Evolutionary conservation across 331 rosid species (phyloP).

Genomic region (Saraca asoca): DNA sequence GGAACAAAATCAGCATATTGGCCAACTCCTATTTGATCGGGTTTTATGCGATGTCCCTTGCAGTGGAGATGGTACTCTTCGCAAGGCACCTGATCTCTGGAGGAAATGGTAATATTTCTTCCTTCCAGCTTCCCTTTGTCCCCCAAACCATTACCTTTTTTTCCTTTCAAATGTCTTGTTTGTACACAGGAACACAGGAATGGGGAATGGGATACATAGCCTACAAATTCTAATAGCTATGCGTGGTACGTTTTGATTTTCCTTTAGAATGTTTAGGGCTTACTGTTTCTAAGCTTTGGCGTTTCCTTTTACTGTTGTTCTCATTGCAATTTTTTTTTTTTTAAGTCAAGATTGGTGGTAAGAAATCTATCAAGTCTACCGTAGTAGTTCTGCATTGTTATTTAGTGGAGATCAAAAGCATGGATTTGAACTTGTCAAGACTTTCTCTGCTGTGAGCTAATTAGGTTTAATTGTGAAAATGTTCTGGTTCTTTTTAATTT

Average conservation of each 20-base stretch:
- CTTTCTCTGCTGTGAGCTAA: conserved; percentile 17
- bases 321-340: no score
- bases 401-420: conserved; percentile 2
- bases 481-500: neutral
- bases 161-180: neutral
- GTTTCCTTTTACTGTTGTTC: no score
- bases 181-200: conserved; percentile 66
- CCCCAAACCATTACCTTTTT: neutral
- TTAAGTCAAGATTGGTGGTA: neutral
- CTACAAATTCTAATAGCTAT: conserved; percentile 84
- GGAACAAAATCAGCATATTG: conserved; percentile 42
- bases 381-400: conserved; percentile 18
- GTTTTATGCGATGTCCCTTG: conserved; percentile 98
- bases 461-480: conserved; percentile 15
- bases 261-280: conserved; percentile 4
- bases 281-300: conserved; percentile 13
- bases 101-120: conserved; percentile 78
- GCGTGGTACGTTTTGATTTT: conserved; percentile 60
- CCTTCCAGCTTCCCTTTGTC: conserved; percentile 14
- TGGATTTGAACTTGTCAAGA: conserved; percentile 19
- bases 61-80: conserved; percentile 99
- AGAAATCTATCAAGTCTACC: neutral
- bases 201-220: conserved; percentile 78
- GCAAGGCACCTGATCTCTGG: conserved; percentile 99
- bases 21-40: conserved; percentile 83